Base-by-base conservation (phyloP, 257 asterid genomes). In the Salvia miltiorrhiza region DNA sequence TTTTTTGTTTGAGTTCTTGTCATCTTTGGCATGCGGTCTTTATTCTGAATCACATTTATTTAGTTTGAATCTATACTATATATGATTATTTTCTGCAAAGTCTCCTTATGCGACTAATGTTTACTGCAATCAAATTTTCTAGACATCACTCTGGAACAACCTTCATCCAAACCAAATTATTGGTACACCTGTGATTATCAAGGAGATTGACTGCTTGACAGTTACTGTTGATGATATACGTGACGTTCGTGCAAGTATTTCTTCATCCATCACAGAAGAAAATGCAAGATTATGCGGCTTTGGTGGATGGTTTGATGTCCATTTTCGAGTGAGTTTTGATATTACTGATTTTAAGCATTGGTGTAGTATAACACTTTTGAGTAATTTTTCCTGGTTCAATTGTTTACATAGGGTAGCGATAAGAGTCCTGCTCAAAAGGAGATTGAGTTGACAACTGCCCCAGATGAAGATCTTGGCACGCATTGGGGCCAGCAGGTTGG, bases 301-400 rank as follows among this genome's bases (percentile, higher is more conserved):
- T 81, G 91, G 81, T 73, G 97, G 99, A 76, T 94, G 99, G 99
- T 94, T 94, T 78, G 99, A 94, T 76, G 99, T 94, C 83, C 99
- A 91, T 76, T 94, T 94, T 76, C 85, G 90, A 77, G 99, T 91
- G 77, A 87, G 96, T 77, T 69, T 71, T 44, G 37, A 24, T 44
- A 53, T 44, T 63, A 14, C 17, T 59, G 40, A 71, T 41, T 3
- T 69, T 44, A 40, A 26, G 13, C 41, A 66, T 56, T 56, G 40
- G 33, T 33, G 43, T 62, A 43, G 21, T 47, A 14, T 60, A 24
- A 7, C 21, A 17, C 57, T 64, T n/a, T 75, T 62, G 24, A 57
- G n/a, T n/a, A 24, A 48, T 71, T 44, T 58, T 14, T 70, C 57
- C 35, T 8, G 9, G 67, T 77, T 54, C 35, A 19, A 19, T 78